Conservation (phyloP, 2,329 filamentous ascomycete genomes). For the Aspergillus novofumigatus region DNA sequence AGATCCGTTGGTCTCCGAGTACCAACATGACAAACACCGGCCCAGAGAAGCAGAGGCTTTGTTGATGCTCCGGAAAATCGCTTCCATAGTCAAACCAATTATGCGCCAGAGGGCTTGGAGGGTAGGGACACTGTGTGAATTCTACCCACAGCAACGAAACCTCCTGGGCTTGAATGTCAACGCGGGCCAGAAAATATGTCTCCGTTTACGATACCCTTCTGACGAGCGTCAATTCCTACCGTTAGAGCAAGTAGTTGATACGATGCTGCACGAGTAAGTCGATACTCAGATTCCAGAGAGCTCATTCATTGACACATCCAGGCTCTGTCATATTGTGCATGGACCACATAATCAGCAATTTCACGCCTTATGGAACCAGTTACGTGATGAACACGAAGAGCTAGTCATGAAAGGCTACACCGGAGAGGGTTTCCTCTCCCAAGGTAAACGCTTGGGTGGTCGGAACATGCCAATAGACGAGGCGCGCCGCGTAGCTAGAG, state of each 20-base stretch:
- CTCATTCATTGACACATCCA: constrained; percentile 20
- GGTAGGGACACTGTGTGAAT: constrained; percentile 75
- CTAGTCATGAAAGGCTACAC: constrained; percentile 79
- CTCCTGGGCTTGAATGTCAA: constrained; percentile 80
- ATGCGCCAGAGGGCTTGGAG: constrained; percentile 84
- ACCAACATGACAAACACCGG: constrained; percentile 50
- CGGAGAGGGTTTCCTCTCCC: constrained; percentile 78
- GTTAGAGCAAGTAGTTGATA: constrained; percentile 77
- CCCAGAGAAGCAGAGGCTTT: constrained; percentile 50
- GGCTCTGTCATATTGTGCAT: constrained; percentile 76
- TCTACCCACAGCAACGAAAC: constrained; percentile 70
- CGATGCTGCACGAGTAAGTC: constrained; percentile 78
- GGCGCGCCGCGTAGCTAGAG: constrained; percentile 68
- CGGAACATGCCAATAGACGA: constrained; percentile 63
- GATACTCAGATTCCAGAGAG: neutral
- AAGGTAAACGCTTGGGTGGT: constrained; percentile 71
- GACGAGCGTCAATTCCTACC: constrained; percentile 75
- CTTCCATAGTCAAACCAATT: constrained; percentile 87
- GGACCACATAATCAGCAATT: constrained; percentile 81
- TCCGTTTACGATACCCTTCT: constrained; percentile 72
- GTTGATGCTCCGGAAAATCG: constrained; percentile 69
- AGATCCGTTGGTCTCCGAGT: constrained; percentile 48
- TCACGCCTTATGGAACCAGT: constrained; percentile 80
- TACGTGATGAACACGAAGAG: constrained; percentile 78
- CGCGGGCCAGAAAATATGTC: constrained; percentile 70